These are phyloP conservation scores for Ophiostoma sp. DNA, from an alignment of 2,329 filamentous ascomycete species.

Conservation along the genomic window DNA sequence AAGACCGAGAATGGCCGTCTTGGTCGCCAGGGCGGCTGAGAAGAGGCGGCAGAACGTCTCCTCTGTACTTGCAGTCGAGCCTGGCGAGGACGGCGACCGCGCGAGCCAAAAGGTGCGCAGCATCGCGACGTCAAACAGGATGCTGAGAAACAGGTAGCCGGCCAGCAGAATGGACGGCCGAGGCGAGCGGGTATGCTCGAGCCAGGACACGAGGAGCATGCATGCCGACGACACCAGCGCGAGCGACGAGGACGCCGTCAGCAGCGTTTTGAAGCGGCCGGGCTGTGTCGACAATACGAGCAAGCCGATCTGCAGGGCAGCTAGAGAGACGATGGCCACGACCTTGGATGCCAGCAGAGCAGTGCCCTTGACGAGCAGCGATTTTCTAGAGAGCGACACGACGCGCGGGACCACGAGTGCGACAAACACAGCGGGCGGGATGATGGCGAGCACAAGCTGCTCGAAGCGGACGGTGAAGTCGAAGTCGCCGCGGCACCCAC, in stretches of 20 bases:
- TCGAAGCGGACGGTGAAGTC: conserved; percentile 49
- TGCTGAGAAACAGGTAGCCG: conserved; percentile 38
- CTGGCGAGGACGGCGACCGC: conserved; percentile 13
- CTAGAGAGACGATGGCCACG: neutral
- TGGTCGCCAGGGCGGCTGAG: neutral
- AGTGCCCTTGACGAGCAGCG: neutral
- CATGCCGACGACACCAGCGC: neutral
- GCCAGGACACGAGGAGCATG: conserved; percentile 1
- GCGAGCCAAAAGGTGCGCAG: conserved; percentile 41
- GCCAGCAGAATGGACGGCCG: conserved; percentile 42
- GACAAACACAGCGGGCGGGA: conserved; percentile 40
- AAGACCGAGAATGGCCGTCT: neutral
- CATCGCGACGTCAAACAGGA: conserved; percentile 42
- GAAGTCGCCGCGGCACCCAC: conserved; percentile 44
- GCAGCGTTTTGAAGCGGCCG: neutral
- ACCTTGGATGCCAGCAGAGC: neutral
- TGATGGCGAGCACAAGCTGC: conserved; percentile 41
- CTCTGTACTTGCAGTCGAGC: neutral
- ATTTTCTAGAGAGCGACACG: conserved; percentile 29
- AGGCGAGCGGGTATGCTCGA: neutral
- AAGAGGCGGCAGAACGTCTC: neutral
- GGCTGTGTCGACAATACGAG: neutral
- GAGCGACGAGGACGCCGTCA: neutral
- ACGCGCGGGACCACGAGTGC: conserved; percentile 34
- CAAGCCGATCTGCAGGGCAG: conserved; percentile 1